phyloP scores from a whole-genome alignment of 208 protist genomes.

The Naegleria fowleri region DNA sequence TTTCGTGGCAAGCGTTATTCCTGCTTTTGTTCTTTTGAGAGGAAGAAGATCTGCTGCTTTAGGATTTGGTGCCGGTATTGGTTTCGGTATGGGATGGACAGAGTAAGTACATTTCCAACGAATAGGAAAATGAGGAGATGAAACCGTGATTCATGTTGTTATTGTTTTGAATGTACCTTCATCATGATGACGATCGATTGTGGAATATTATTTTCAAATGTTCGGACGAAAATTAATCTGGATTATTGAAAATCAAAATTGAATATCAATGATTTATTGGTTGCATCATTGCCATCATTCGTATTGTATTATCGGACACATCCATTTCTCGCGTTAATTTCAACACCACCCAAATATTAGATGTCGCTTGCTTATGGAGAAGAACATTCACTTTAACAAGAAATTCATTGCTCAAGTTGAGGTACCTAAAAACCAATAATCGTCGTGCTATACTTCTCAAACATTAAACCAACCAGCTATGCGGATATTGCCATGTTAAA shows the following conservation, averaged over 20 bases:
- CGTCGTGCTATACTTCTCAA: not conserved
- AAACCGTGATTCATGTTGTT: too few relatives aligned
- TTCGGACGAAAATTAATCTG: too few relatives aligned
- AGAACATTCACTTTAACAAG: not conserved
- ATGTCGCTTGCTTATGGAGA: not conserved
- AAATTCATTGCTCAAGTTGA: not conserved
- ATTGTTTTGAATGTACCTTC: too few relatives aligned
- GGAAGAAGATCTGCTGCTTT: not conserved
- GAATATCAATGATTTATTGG: too few relatives aligned
- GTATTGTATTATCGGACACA: too few relatives aligned
- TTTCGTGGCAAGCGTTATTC: not conserved
- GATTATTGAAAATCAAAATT: too few relatives aligned
- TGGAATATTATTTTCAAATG: too few relatives aligned
- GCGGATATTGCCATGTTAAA: not conserved
- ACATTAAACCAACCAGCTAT: not conserved
- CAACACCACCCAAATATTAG: too few relatives aligned
- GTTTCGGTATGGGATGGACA: conserved; percentile 19
- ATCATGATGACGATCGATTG: too few relatives aligned
- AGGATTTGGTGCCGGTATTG: conserved; percentile 9
- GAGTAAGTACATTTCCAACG: not conserved
- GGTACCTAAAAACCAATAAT: not conserved
- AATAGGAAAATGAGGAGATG: too few relatives aligned
- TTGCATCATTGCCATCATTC: too few relatives aligned
- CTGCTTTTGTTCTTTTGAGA: conserved; percentile 8
- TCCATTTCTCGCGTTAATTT: too few relatives aligned